Conservation (phyloP, 139 green algal species). For the Haematococcus lacustris region DNA sequence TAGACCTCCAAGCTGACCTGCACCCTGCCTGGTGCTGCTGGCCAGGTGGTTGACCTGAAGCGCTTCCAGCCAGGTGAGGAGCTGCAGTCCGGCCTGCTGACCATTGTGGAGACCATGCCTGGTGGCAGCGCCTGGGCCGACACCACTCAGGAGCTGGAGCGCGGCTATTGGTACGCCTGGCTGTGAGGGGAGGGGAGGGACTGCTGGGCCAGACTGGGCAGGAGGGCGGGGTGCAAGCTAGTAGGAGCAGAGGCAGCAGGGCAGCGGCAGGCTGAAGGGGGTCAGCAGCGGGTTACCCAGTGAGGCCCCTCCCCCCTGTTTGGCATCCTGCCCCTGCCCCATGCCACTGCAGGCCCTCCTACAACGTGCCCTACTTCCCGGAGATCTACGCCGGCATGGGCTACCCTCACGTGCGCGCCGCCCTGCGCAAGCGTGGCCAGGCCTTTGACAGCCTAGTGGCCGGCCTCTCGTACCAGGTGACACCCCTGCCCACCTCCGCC, state of each 20-base stretch:
- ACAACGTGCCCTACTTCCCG: constrained; percentile 67
- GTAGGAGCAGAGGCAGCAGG: no score
- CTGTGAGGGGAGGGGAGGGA: no score
- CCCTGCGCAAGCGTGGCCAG: constrained; percentile 19
- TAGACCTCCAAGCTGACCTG: no score
- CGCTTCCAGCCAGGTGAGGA: constrained; percentile 49
- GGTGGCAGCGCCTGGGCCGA: constrained; percentile 15
- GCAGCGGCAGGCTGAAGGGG: no score
- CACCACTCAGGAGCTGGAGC: constrained; percentile 29
- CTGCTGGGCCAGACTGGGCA: no score
- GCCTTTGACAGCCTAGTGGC: constrained; percentile 25
- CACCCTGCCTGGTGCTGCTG: no score
- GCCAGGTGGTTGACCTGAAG: constrained; percentile 67
- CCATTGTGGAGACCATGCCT: constrained; percentile 63
- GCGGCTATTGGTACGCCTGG: constrained; percentile 62
- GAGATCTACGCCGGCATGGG: constrained; percentile 54
- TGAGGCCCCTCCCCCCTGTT: no score
- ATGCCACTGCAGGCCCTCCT: constrained; percentile 28
- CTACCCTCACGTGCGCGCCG: constrained; percentile 31
- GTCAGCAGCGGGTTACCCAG: no score
- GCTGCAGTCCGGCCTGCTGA: constrained; percentile 51
- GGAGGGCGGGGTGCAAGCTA: no score
- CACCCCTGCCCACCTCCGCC: neutral
- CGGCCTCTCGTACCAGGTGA: constrained; percentile 21
- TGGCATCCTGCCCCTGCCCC: no score